A percentile compares a stretch with the other conserved stretches of the same genome.
Evolutionary conservation across 257 asterid genomes (phyloP).

Genomic region (Avicennia marina): DNA sequence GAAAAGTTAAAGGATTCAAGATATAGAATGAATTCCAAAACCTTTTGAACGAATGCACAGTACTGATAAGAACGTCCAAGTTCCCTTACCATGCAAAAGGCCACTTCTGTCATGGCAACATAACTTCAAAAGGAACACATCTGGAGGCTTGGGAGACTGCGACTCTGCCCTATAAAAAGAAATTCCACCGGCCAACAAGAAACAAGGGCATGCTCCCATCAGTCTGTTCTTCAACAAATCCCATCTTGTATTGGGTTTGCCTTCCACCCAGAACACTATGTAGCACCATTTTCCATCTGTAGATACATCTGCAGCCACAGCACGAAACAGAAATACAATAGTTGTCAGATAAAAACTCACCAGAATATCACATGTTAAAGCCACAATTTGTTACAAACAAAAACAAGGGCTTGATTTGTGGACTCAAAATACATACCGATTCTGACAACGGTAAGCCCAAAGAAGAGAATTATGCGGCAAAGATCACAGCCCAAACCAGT

Average conservation of each 20-base stretch:
- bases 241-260: conserved; percentile 66
- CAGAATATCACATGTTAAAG: too few species aligned
- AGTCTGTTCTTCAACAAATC: conserved; percentile 69
- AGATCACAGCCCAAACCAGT: conserved; percentile 91
- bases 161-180: conserved; percentile 41
- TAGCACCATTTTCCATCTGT: conserved; percentile 98
- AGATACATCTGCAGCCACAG: conserved; percentile 55
- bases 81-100: conserved; percentile 75
- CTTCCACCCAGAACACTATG: conserved; percentile 72
- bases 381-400: too few species aligned
- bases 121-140: conserved; percentile 76
- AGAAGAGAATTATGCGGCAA: conserved; percentile 83
- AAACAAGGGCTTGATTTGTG: too few species aligned
- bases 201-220: conserved; percentile 80
- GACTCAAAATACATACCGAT: conserved; percentile 46
- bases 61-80: too few species aligned
- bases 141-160: conserved; percentile 63
- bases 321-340: neutral
- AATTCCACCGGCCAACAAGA: conserved; percentile 57
- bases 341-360: neutral
- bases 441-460: conserved; percentile 67
- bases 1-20: too few species aligned
- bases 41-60: too few species aligned
- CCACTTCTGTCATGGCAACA: conserved; percentile 62
- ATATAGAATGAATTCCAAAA: too few species aligned